Percentiles rank a stretch among this genome's conserved stretches.
These are phyloP conservation scores for Alternaria viburni DNA, from an alignment of 2,329 filamentous ascomycete species.

Conservation along the genomic window DNA sequence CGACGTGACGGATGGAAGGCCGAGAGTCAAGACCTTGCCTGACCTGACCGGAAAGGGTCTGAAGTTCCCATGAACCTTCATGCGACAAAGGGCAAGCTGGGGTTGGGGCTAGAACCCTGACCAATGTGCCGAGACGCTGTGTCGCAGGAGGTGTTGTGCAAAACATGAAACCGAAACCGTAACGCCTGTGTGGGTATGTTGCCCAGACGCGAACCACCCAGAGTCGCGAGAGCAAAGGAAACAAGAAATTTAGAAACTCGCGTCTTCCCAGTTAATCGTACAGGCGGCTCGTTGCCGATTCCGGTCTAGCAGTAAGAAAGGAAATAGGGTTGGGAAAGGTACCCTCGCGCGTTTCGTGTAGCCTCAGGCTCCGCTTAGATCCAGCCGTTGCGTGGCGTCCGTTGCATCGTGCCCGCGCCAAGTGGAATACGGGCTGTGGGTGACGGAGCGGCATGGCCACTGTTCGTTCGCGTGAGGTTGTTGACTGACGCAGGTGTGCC, in stretches of 20 bases:
- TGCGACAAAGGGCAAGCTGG: background rate
- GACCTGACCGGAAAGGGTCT: background rate
- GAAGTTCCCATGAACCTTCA: background rate
- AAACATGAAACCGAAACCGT: constrained; percentile 23
- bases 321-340: background rate
- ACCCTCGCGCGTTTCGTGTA: constrained; percentile 2
- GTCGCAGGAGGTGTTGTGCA: constrained; percentile 2
- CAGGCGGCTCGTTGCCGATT: constrained; percentile 23
- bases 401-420: constrained; percentile 46
- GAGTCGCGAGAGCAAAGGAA: background rate
- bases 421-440: constrained; percentile 43
- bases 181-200: constrained; percentile 13
- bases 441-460: constrained; percentile 24
- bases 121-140: constrained; percentile 8
- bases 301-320: constrained; percentile 9
- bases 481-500: constrained; percentile 21
- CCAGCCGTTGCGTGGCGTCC: constrained; percentile 44
- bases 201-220: constrained; percentile 2
- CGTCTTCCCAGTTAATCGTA: constrained; percentile 19
- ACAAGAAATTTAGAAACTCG: constrained; percentile 2
- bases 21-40: background rate
- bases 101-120: background rate
- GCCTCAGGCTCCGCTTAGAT: constrained; percentile 28
- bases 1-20: constrained; percentile 4
- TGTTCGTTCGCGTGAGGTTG: constrained; percentile 20